Evolutionary conservation across 1,284 basidiomycete species (phyloP), one percentile per base, ranked within the genome.

Genomic region (Ceratobasidium theobromae): DNA sequence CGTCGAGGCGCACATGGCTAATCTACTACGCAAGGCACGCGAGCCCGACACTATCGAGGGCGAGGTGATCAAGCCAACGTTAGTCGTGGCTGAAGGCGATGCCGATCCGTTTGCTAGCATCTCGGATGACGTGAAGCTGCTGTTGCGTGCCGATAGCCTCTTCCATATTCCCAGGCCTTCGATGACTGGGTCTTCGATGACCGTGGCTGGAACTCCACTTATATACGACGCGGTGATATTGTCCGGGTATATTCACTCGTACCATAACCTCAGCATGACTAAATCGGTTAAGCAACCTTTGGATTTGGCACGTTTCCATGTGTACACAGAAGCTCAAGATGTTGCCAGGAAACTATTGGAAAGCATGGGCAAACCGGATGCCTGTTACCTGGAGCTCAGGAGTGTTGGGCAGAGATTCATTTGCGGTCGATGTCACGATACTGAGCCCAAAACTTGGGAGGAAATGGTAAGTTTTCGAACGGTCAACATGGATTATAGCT

Each of bases 81-180:
- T 62, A 2, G 14, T 23, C 30, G 23, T 41, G 5, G 23, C 5
- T 2, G 35, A 52, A 5, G 4, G 28, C 2, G 14, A 21, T 5
- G 11, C 23, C n/a, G 48, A 62, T 9, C 46, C 43, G 1, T 35
- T 62, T n/a, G 32, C 35, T 23, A 18, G 41, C 28, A 33, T 30
- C 3, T 27, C 32, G 1, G 32, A 49, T 2, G 28, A 62, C 25
- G 18, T 32, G 16, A 62, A 62, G 35, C 14, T 51, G 2, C 48
- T 62, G 12, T 35, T 51, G 6, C 58, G 58, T 30, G 58, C 58
- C 14, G 58, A 62, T 18, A 62, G 58, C 23, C 30, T 62, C 3
- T 62, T 62, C 48, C 18, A 40, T 35, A 32, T 2, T 35, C 16
- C 11, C 16, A 18, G 58, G 9, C 25, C n/a, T 21, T 1, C n/a